A percentile compares a stretch with the other conserved stretches of the same genome.
These are phyloP conservation scores for Cystofilobasidium ferigula DNA, from an alignment of 768 basidiomycete genomes.

Conservation along the genomic window DNA sequence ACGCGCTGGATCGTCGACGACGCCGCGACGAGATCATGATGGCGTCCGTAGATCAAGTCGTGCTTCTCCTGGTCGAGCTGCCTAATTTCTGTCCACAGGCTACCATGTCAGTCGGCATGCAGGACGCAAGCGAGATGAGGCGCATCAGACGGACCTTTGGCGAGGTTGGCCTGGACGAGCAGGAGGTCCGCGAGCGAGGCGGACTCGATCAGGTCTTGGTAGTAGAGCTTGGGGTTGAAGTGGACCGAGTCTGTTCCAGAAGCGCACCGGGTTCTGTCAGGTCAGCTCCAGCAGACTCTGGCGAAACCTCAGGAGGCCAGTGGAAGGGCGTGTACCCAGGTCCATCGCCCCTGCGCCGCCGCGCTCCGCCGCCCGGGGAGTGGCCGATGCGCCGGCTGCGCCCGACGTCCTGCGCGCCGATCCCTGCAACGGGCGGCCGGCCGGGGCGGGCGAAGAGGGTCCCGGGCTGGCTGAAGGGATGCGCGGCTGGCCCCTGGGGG, in stretches of 20 bases:
- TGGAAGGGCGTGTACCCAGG: background rate
- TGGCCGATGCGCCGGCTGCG: no score
- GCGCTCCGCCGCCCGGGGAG: no score
- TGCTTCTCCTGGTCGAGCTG: constrained; percentile 79
- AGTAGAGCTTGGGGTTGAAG: constrained; percentile 74
- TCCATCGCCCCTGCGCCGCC: background rate
- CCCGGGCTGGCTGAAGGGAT: no score
- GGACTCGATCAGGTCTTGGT: constrained; percentile 74
- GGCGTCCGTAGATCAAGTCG: constrained; percentile 86
- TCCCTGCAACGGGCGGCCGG: no score
- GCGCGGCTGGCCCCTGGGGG: no score
- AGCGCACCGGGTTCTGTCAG: background rate
- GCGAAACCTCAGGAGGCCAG: background rate
- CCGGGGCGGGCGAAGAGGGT: no score
- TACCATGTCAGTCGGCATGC: background rate
- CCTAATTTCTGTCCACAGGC: constrained; percentile 55
- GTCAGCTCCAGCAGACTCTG: background rate
- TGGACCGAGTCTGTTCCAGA: constrained; percentile 67
- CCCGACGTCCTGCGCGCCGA: no score
- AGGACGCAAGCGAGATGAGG: no score
- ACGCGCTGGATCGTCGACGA: constrained; percentile 66
- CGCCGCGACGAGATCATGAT: constrained; percentile 86
- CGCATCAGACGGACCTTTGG: constrained; percentile 46
- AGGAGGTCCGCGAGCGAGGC: constrained; percentile 61
- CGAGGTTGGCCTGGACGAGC: constrained; percentile 69